Conservation (phyloP, 345 rosid species). For the Ceriops decandra region DNA sequence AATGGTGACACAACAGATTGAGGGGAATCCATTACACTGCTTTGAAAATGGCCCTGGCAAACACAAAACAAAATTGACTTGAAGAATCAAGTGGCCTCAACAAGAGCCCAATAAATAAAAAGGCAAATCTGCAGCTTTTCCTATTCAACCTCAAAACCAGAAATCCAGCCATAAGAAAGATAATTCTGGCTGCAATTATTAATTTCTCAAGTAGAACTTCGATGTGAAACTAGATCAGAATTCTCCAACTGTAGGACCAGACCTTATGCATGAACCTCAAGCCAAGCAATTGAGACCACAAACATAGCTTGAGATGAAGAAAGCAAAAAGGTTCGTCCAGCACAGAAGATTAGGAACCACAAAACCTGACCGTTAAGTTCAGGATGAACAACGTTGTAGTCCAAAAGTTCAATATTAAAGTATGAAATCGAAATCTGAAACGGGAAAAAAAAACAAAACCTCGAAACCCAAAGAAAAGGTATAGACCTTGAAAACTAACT, state of each 20-base stretch:
- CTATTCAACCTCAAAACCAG: background rate
- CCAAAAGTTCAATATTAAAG: background rate
- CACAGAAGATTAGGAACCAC: conserved; percentile 12
- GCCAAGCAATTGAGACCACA: background rate
- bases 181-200: background rate
- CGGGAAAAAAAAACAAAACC: background rate
- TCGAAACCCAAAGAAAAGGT: background rate
- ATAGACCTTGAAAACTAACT: background rate
- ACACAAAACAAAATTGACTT: conserved; percentile 21
- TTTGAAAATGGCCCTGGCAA: conserved; percentile 29
- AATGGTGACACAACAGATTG: conserved; percentile 93
- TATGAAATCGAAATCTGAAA: background rate
- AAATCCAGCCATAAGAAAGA: conserved; percentile 7
- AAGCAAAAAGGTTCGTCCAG: conserved; percentile 1
- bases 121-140: background rate
- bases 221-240: background rate
- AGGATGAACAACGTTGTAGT: background rate
- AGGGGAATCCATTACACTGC: conserved; percentile 76
- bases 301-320: conserved; percentile 12
- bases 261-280: background rate
- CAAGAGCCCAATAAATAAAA: background rate
- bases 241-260: background rate
- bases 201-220: background rate
- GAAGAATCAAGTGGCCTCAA: conserved; percentile 10
- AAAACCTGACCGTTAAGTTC: background rate